Evolutionary conservation across 2,329 filamentous ascomycete genomes (phyloP).

Genomic region (Sclerotinia spermophila): DNA sequence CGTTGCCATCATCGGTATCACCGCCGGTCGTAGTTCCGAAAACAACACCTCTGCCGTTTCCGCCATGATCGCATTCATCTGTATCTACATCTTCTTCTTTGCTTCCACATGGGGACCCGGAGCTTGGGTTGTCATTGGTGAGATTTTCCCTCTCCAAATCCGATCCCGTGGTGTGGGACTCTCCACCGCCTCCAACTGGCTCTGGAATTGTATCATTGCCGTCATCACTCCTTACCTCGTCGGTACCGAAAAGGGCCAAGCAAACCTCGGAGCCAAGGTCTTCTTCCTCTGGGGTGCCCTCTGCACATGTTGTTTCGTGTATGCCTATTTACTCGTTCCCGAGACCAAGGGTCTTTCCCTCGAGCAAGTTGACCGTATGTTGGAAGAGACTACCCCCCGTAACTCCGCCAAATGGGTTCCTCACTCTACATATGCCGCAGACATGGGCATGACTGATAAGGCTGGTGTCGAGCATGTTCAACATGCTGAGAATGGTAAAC

Average conservation of each 20-base stretch:
- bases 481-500: neutral
- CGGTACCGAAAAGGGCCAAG: constrained; percentile 50
- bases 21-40: constrained; percentile 52
- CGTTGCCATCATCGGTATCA: constrained; percentile 71
- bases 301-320: constrained; percentile 52
- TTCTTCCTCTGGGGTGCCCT: constrained; percentile 60
- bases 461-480: neutral
- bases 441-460: constrained; percentile 25
- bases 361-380: constrained; percentile 68
- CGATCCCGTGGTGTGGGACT: constrained; percentile 82
- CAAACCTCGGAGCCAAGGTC: constrained; percentile 32
- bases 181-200: constrained; percentile 86
- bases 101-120: constrained; percentile 79
- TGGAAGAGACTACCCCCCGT: constrained; percentile 47
- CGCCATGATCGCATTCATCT: constrained; percentile 82
- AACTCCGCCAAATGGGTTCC: constrained; percentile 34
- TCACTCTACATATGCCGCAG: constrained; percentile 31
- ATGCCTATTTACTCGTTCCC: constrained; percentile 59
- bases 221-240: constrained; percentile 74
- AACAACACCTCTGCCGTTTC: constrained; percentile 53
- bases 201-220: constrained; percentile 73
- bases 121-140: constrained; percentile 79
- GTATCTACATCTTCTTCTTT: constrained; percentile 89
- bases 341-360: constrained; percentile 72
- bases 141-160: constrained; percentile 87